Conservation (phyloP, 805 yeast genomes). For the Naumovozyma baii region DNA sequence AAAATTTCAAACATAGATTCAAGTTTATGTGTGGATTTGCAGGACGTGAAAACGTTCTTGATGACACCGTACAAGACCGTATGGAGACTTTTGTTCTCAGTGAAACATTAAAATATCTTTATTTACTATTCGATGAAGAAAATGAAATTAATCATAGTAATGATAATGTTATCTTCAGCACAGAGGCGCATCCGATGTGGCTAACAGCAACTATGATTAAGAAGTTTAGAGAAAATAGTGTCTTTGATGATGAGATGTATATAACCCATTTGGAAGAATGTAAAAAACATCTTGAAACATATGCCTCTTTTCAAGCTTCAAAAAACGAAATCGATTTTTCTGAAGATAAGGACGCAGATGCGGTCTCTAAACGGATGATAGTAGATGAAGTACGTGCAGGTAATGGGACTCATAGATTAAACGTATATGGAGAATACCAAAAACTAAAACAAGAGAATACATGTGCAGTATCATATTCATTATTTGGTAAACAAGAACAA, state of each 20-base stretch:
- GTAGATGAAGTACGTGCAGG: background rate
- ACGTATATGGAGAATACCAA: background rate
- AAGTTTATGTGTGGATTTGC: conserved; percentile 69
- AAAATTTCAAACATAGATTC: conserved; percentile 44
- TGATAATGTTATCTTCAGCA: conserved; percentile 49
- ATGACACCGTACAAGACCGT: conserved; percentile 57
- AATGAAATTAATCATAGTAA: conserved; percentile 42
- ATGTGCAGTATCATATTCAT: background rate
- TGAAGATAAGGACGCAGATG: too few relatives aligned
- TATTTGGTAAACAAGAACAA: background rate
- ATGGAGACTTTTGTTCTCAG: conserved; percentile 89
- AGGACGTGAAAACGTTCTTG: conserved; percentile 60
- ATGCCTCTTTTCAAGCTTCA: too few relatives aligned
- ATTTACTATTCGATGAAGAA: conserved; percentile 62
- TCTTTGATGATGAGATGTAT: conserved; percentile 14
- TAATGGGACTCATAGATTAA: background rate
- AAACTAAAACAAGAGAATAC: background rate
- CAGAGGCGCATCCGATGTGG: conserved; percentile 93
- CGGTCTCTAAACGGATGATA: too few relatives aligned
- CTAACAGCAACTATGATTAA: conserved; percentile 32
- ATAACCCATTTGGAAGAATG: conserved; percentile 11
- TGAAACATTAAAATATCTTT: conserved; percentile 79
- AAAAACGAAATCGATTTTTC: too few relatives aligned
- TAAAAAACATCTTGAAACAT: background rate
- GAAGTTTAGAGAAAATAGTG: conserved; percentile 18